phyloP scores from a whole-genome alignment of 2,329 filamentous ascomycete genomes.

The Lasiodiplodia sp. region DNA sequence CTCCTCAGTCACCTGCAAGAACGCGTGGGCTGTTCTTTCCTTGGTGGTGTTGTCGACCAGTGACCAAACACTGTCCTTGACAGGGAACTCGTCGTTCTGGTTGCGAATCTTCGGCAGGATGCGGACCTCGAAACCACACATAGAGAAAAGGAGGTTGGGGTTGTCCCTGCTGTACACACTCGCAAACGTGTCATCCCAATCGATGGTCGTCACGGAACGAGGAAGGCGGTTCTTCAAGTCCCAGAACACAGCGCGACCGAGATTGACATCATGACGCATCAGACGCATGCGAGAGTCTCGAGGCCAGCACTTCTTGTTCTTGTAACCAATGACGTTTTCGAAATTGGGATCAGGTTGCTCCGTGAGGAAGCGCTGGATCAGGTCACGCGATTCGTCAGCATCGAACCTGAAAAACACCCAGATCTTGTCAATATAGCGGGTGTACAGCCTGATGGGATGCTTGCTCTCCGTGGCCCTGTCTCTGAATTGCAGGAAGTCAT shows the following conservation, averaged over 20 bases:
- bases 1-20: slow-evolving; percentile 96
- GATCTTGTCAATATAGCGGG: slow-evolving; percentile 95
- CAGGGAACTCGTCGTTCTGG: slow-evolving; percentile 92
- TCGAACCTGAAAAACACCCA: slow-evolving; percentile 97
- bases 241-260: slow-evolving; percentile 98
- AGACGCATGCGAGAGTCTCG: slow-evolving; percentile 96
- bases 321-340: slow-evolving; percentile 98
- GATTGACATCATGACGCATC: slow-evolving; percentile 98
- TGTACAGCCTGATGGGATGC: slow-evolving; percentile 97
- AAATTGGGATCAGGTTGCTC: slow-evolving; percentile 99
- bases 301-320: slow-evolving; percentile 99
- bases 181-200: slow-evolving; percentile 98
- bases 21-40: slow-evolving; percentile 95
- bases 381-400: slow-evolving; percentile 90
- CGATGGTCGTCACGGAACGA: slow-evolving; percentile 93
- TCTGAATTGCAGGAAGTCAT: slow-evolving; percentile 97
- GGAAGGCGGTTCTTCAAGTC: slow-evolving; percentile 97
- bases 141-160: slow-evolving; percentile 94
- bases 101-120: slow-evolving; percentile 96
- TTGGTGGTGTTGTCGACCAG: slow-evolving; percentile 96
- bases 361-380: slow-evolving; percentile 97
- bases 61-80: slow-evolving; percentile 98
- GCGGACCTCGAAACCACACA: slow-evolving; percentile 97
- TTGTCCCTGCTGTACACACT: slow-evolving; percentile 99
- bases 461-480: slow-evolving; percentile 90